Evolutionary conservation across 2,329 filamentous ascomycete genomes (phyloP), one percentile per base, ranked within the genome.

Genomic region (Colletotrichum graminicola): DNA sequence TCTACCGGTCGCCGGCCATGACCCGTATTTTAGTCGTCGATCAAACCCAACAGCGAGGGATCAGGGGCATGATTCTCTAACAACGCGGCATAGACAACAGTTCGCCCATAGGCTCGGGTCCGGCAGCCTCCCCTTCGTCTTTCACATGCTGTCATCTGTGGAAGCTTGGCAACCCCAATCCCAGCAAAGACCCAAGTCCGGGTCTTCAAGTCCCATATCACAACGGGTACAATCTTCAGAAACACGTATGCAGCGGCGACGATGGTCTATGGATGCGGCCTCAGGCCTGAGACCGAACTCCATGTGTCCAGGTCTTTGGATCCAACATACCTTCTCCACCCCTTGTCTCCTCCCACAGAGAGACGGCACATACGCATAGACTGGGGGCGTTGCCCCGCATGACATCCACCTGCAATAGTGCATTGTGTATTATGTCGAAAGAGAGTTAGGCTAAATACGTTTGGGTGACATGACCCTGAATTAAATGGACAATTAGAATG

Each of bases 11-110:
- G 45, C 26, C 39, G 43, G 16, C n/a, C 29, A 36, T 1, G 43
- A 14, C n/a, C 26, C 11, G 12, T 2, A 51, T 39, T 16, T n/a
- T 32, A 39, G 54, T 18, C 62, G 57, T 34, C 51, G 68, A 71
- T 71, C 64, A 71, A 71, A 71, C 68, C 54, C 43, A 39, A 18
- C 32, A 12, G 47, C 18, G 34, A 62, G n/a, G 21, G 39, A 5
- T 26, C 23, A 52, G 10, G 29, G 36, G n/a, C 49, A 49, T 39
- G 34, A 16, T 52, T 62, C 29, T 56, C 66, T 65, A 52, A 68
- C 52, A 57, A 34, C 36, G 29, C 49, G 21, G 45, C 23, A 39
- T 60, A 61, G 62, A 55, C 43, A 43, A 34, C 39, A n/a, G 54
- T 64, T 64, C 69, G 45, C 49, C 59, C 39, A 5, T 57, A n/a